Evolutionary conservation across 1,139 yeast species (phyloP), one percentile per base, ranked within the genome.

Genomic region (Kodamaea ohmeri): DNA sequence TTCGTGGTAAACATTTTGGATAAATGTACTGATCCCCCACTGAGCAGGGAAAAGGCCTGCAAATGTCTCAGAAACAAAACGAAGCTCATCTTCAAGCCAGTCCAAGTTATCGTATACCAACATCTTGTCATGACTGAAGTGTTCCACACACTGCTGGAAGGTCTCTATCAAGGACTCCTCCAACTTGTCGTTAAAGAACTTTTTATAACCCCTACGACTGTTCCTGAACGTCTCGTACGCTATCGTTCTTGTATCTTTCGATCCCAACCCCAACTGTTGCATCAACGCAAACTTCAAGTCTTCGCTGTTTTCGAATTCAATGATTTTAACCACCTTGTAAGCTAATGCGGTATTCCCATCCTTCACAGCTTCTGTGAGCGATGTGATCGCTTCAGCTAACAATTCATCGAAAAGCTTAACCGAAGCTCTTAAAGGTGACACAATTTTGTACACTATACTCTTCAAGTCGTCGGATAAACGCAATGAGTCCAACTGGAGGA

Each of bases 11-110:
- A 80, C 78, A 13, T 71, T 68, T 48, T 82, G 82, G 39, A 82
- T 76, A 43, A 75, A 76, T 17, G 72, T 66, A 49, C 80, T 78
- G 20, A 90, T 70, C 35, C 79, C 72, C 97, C 97, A 92, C 40
- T 74, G 67, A 8, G 50, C 46, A 0, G 86, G 83, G 21, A 95
- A 89, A 37, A 82, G 70, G n/a, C 67, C 68, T 2, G 71, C 60
- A 34, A 88, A 63, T 16, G 78, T 78, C 27, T 75, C 74, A 39
- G 77, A 73, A 1, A 84, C 87, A 43, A 82, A 73, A 22, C 73
- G 62, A 42, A 92, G 63, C 52, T 92, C 97, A 45, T 83, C 83
- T 56, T 84, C 89, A 14, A 90, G 74, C 94, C 97, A 90, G 41
- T 80, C 83, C 37, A 90, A 64, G 45, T 84, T 80, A 29, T 83